phyloP scores from a whole-genome alignment of 257 asterid species.

The Solanum dulcamara region DNA sequence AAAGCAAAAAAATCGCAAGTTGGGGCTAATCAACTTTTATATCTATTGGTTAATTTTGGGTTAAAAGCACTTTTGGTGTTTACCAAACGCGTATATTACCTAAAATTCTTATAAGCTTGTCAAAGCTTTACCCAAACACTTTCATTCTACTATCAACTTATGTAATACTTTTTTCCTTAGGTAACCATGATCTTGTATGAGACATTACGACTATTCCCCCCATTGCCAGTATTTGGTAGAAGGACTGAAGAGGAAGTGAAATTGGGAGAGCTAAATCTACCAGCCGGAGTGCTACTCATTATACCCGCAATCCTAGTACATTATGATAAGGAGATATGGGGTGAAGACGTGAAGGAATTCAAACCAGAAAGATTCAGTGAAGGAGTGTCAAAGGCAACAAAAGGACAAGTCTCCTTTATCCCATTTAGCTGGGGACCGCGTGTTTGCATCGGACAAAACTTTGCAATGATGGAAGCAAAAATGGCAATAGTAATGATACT shows the following conservation, averaged over 20 bases:
- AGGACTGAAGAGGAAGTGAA: background rate
- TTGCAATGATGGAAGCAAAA: constrained; percentile 22
- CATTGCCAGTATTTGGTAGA: background rate
- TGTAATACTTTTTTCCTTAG: background rate
- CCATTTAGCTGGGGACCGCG: constrained; percentile 27
- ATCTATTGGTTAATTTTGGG: constrained; percentile 6
- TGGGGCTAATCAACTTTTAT: constrained; percentile 10
- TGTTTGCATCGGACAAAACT: constrained; percentile 19
- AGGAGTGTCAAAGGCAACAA: constrained; percentile 4
- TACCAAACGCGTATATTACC: too few species aligned
- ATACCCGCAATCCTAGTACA: constrained; percentile 12
- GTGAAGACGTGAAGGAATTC: constrained; percentile 22
- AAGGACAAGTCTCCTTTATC: constrained; percentile 3
- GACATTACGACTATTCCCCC: constrained; percentile 24
- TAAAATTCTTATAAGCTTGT: too few species aligned
- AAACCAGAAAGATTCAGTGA: constrained; percentile 17
- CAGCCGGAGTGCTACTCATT: background rate
- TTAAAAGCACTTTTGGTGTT: background rate
- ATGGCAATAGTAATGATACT: constrained; percentile 20
- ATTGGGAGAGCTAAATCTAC: constrained; percentile 9
- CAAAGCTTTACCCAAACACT: background rate
- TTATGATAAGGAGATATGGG: constrained; percentile 18
- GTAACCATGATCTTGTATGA: constrained; percentile 7
- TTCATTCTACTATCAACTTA: background rate
- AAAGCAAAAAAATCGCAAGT: constrained; percentile 4